phyloP scores from a whole-genome alignment of 371 early-diverging fungal species.

The Fennellomyces sp. region DNA sequence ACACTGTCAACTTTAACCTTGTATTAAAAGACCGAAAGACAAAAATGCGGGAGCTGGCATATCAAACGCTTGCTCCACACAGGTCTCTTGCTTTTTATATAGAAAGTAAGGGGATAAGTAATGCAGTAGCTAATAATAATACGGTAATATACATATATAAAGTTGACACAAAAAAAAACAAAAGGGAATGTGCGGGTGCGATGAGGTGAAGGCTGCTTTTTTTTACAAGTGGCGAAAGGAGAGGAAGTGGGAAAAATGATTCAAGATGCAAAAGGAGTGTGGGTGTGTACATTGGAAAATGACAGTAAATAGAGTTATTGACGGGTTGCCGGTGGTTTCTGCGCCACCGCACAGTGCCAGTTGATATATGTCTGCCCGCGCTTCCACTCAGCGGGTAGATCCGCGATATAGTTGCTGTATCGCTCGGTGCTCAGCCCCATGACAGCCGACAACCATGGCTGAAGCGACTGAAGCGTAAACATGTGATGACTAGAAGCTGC shows the following conservation, averaged over 20 bases:
- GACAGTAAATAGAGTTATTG: not conserved
- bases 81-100: too few relatives aligned
- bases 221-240: too few relatives aligned
- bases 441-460: constrained; percentile 38
- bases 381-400: constrained; percentile 42
- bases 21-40: not conserved
- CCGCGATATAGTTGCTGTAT: constrained; percentile 30
- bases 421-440: constrained; percentile 30
- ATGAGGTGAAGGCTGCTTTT: too few relatives aligned
- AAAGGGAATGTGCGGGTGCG: too few relatives aligned
- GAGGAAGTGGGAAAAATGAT: too few relatives aligned
- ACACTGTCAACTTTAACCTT: constrained; percentile 1
- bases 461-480: constrained; percentile 34
- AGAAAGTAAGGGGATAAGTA: too few relatives aligned
- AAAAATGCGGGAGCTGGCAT: too few relatives aligned
- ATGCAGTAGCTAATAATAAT: too few relatives aligned
- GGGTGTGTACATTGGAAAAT: not conserved
- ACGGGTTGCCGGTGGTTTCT: constrained; percentile 30
- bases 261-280: too few relatives aligned
- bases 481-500: constrained; percentile 32
- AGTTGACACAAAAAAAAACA: too few relatives aligned
- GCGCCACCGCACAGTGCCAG: constrained; percentile 49
- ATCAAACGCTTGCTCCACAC: too few relatives aligned
- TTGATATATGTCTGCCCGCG: constrained; percentile 39
- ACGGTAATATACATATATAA: too few relatives aligned